Base-by-base conservation (phyloP, 441 rosid genomes). In the Oxalis stricta region DNA sequence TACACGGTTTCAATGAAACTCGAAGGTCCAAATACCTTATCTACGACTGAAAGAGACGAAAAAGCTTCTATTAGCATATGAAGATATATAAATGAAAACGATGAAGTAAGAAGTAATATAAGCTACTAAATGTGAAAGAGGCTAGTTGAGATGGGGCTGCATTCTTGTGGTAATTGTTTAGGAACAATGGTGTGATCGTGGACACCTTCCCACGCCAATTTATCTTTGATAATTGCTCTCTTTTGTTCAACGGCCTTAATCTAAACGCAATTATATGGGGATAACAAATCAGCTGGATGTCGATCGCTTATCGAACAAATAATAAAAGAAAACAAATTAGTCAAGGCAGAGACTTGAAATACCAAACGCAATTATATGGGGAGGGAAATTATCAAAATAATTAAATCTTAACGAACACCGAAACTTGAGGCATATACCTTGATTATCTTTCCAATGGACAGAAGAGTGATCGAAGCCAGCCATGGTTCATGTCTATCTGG, bases 161-260 rank as follows among this genome's bases (percentile, higher is more conserved):
- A 95, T 36, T 87, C 99, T 24, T 74, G 94, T 63, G 73, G 57
- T 21, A 70, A 80, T 26, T 82, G 84, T 63, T 76, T 87, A 49
- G 54, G 60, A 15, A 76, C 73, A 55, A 92, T 82, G 33, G 82
- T 79, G 19, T 79, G 74, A 33, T 78, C 95, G 70, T 84, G 88
- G 6, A 77, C 58, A 40, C 99, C 87, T 28, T 92, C 97, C 97
- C 99, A 92, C 15, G 92, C 89, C 7, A 76, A 73, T 70, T 71
- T 94, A 47, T 87, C 99, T 69, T 82, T 87, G 19, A 92, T 18
- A 58, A 44, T 53, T 61, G 84, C 56, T 92, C 97, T 66, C 67
- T 87, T 70, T 79, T 92, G 76, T 69, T 87, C 39, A 92, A 46
- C 49, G 97, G 99, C 60, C 99, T 72, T 56, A 92, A 61, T 46